Base-by-base conservation (phyloP, 768 basidiomycete genomes). In the Termitomyces sp. region DNA sequence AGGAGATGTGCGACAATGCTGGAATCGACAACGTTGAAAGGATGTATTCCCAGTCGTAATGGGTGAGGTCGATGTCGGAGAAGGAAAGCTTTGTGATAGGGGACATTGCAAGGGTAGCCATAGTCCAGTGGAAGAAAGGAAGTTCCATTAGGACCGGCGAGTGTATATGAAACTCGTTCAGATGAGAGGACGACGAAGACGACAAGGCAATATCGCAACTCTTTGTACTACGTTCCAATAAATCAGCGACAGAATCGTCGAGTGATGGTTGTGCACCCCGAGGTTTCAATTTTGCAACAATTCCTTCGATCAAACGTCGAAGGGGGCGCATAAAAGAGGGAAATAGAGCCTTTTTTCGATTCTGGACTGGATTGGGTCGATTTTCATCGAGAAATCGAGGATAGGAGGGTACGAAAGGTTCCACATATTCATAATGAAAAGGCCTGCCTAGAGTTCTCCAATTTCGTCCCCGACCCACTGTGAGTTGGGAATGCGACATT, bases 31-130 rank as follows among this genome's bases (percentile, higher is more conserved):
- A 53, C 4, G 35, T 50, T 7, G 62, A 57, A 38, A 67, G 60
- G 29, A 67, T 63, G 17, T 60, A 59, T 21, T 49, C 31, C 64
- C 64, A 65, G 16, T 64, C 58, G 40, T 59, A 59, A 10, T 58
- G 46, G 0, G 54, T 60, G 8, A 67, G 52, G 3, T 54, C 41
- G 12, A 59, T 60, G 29, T 60, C 51, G 8, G 48, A 54, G 23
- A 66, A 55, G 2, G 60, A 61, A 17, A 66, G 62, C 19, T 40
- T 54, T 12, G 54, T 59, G 32, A 66, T 63, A 8, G 65, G 54
- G 12, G 63, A 56, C 14, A 43, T 50, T 25, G 57, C 56, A 11
- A 66, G 52, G 17, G 47, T 49, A n/a, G 62, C n/a, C 25, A 62
- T 51, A 1, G 63, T 65, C 61, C 61, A 62, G 11, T 51, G 46